These are phyloP conservation scores for Euphorbia schlechtendalii DNA, from an alignment of 441 rosid genomes.

Conservation along the genomic window DNA sequence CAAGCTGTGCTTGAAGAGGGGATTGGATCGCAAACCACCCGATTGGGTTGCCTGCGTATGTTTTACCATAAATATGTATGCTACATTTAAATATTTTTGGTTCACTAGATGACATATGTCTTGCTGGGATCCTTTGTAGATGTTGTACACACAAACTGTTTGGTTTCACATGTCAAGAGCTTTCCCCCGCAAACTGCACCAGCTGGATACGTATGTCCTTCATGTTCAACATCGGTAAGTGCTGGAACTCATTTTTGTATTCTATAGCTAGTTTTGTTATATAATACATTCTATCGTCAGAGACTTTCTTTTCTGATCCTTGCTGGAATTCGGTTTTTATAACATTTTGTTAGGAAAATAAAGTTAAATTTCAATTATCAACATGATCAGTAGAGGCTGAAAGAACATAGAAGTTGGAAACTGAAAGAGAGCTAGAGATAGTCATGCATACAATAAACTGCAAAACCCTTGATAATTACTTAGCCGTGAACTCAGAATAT, in stretches of 20 bases:
- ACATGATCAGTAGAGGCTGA: background rate
- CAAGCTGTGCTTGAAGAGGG: slow-evolving; percentile 67
- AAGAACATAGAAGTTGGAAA: background rate
- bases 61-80: slow-evolving; percentile 21
- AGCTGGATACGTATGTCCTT: slow-evolving; percentile 88
- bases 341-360: background rate
- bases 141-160: slow-evolving; percentile 82
- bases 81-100: slow-evolving; percentile 10
- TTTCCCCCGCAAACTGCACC: slow-evolving; percentile 96
- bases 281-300: background rate
- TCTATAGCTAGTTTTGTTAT: background rate
- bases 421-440: background rate
- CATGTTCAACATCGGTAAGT: slow-evolving; percentile 79
- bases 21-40: slow-evolving; percentile 58
- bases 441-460: background rate
- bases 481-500: background rate
- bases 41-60: slow-evolving; percentile 98
- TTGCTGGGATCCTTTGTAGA: slow-evolving; percentile 37
- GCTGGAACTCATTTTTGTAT: background rate
- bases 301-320: background rate
- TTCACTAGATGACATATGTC: slow-evolving; percentile 12
- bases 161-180: slow-evolving; percentile 71
- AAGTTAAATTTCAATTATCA: background rate
- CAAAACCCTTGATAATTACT: background rate
- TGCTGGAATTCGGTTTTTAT: background rate